Base-by-base conservation (phyloP, 176 grass and related monocot genomes). In the Eleusine coracana region DNA sequence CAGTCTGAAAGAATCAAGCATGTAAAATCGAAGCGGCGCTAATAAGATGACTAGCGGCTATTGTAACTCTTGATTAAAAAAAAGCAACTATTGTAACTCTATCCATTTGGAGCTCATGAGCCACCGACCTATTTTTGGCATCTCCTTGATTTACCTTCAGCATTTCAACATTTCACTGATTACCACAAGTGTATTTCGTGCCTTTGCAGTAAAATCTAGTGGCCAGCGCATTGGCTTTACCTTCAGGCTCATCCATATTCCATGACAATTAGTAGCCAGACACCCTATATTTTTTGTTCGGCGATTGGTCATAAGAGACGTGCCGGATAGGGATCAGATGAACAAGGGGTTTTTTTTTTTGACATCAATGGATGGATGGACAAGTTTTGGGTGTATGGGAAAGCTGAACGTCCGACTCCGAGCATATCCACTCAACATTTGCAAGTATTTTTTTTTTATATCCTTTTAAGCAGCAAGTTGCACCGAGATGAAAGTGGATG, bases 381-480 rank as follows among this genome's bases (percentile, higher is more conserved):
- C 51, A 51, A n/a, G 70, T 66, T 49, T 17, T 45, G 67, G 67
- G 64, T 38, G 18, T 5, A 7, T 37, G 6, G 21, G 70, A 29
- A 59, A 58, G 59, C 58, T 56, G 25, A 9, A 64, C 27, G 23
- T 68, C 70, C 45, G n/a, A 20, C 17, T 68, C 70, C 45, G n/a
- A 20, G 48, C 81, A 58, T 44, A 68, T 60, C 48, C 74, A 82
- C 55, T 48, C 48, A 62, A 56, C 63, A 68, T 29, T 8, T 28
- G 59, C 34, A 39, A 37, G 31, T 34, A 34, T 0, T 6, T 37
- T 16, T 37, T 16, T 6, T 21, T 12, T 21, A 6, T 7, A 40
- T 34, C 48, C 11, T 80, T 80, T 68, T 21, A 39, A 39, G 64
- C 1, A n/a, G 9, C 80, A 89, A 89, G 44, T 85, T 82, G 83